Evolutionary conservation across 176 grass and related monocot species (phyloP).

Genomic region (Bolboschoenus planiculmis): DNA sequence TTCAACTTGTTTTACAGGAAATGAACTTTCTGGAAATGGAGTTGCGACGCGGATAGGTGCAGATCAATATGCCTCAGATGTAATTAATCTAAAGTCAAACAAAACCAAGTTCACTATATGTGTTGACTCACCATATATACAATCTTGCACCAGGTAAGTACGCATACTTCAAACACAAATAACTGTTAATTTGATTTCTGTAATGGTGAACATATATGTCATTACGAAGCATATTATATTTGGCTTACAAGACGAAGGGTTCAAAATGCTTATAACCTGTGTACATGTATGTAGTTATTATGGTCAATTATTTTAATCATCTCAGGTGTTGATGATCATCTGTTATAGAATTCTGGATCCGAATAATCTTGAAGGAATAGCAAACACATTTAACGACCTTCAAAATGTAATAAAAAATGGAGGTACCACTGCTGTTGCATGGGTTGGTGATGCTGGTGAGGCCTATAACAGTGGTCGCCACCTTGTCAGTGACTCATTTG

Average conservation of each 20-base stretch:
- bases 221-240: background rate
- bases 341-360: constrained; percentile 75
- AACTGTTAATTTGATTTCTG: background rate
- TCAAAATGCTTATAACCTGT: background rate
- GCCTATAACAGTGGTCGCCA: constrained; percentile 93
- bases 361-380: constrained; percentile 43
- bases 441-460: constrained; percentile 84
- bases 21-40: constrained; percentile 71
- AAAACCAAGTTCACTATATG: constrained; percentile 53
- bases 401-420: constrained; percentile 39
- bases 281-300: background rate
- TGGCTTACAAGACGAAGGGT: background rate
- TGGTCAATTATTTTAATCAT: background rate
- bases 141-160: constrained; percentile 83
- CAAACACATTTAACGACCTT: constrained; percentile 46
- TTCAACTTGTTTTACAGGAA: constrained; percentile 37
- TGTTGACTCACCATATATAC: constrained; percentile 87
- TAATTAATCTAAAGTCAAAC: constrained; percentile 64
- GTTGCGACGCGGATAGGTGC: constrained; percentile 48
- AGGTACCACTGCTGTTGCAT: constrained; percentile 48
- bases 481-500: constrained; percentile 82
- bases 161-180: background rate
- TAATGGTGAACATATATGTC: background rate
- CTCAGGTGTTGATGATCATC: constrained; percentile 58
- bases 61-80: constrained; percentile 59